Evolutionary conservation across 306 rosid species (phyloP), one percentile per base, ranked within the genome.

Genomic region (Cucurbita moschata): DNA sequence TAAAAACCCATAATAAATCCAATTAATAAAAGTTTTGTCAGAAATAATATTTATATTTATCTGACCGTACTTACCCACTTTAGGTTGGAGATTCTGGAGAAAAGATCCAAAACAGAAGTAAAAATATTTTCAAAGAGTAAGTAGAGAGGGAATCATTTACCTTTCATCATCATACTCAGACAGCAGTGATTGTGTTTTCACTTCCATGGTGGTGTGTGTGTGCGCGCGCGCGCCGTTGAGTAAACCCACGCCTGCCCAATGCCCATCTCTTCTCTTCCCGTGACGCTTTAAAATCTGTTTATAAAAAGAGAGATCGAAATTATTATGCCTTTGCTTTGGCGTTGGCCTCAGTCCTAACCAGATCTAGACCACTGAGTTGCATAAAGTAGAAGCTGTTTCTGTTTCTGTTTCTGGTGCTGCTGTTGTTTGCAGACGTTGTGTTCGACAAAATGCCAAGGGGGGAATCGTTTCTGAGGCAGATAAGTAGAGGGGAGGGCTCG

Each of bases 401-500:
- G 35, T 30, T 30, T 30, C 35, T 30, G 35, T 30, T 30, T 30
- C 35, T 30, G 35, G 35, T 53, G 57, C 21, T n/a, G 26, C 57
- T 53, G 57, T 3, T 12, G 43, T 52, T 11, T 77, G 61, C 37
- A 73, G 67, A 19, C 54, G 19, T 15, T 44, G 72, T 23, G 79
- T 35, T 7, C 42, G 62, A 76, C 62, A 60, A 71, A 76, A 92
- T 88, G 97, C 74, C 78, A 14, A 81, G 82, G 72, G 78, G 86
- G 46, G 83, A 85, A 37, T 87, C 73, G 73, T 69, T 83, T 81
- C 75, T 86, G 68, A 83, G 89, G 76, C 92, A 90, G 79, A 46
- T 86, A 42, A 87, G 92, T 84, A 78, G 74, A n/a, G 85, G 84
- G 80, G 90, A 86, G 78, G 85, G 81, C 53, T 82, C 89, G 83